Evolutionary conservation across 306 rosid species (phyloP), one percentile per base, ranked within the genome.

Genomic region (Herpetospermum pedunculosum): DNA sequence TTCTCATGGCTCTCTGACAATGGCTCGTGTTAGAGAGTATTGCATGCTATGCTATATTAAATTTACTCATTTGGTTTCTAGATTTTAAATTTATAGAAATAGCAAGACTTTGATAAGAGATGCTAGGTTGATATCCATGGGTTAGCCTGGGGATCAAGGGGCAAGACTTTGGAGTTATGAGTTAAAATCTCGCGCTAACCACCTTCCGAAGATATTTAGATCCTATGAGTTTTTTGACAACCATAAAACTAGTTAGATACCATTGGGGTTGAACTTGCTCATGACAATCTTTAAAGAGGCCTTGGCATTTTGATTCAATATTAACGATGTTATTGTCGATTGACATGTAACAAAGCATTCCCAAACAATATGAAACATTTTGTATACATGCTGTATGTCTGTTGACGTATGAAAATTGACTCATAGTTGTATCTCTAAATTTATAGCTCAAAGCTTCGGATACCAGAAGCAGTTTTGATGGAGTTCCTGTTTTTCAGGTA

Each of bases 401-500:
- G 35, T 21, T n/a, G 49, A 37, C 72, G 1, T 8, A 4, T 23
- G 25, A 78, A 53, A 26, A 74, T 62, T 76, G 60, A 37, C 74
- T 81, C 47, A 73, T 70, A 60, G 21, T 43, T 67, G 26, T 74
- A 55, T 44, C 64, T 32, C 69, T 70, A 62, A 57, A 68, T 79
- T 79, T 74, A 38, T 79, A 94, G 96, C 91, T 94, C 76, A 91
- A 76, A 82, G 72, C 95, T 21, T 74, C 85, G 62, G 91, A 70
- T 72, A 14, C 68, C 35, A 81, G 23, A 76, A 85, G 47, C 75
- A 90, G 96, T 37, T 91, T 94, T 79, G 97, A 91, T 77, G 97
- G 97, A 80, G 97, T 94, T 83, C 97, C 99, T 58, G 84, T 94
- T 63, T 94, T 91, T 87, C 95, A 91, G 97, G 99, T 94, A 79